Evolutionary conservation across 2,329 filamentous ascomycete genomes (phyloP), one percentile per base, ranked within the genome.

Genomic region (Mycogone perniciosa): DNA sequence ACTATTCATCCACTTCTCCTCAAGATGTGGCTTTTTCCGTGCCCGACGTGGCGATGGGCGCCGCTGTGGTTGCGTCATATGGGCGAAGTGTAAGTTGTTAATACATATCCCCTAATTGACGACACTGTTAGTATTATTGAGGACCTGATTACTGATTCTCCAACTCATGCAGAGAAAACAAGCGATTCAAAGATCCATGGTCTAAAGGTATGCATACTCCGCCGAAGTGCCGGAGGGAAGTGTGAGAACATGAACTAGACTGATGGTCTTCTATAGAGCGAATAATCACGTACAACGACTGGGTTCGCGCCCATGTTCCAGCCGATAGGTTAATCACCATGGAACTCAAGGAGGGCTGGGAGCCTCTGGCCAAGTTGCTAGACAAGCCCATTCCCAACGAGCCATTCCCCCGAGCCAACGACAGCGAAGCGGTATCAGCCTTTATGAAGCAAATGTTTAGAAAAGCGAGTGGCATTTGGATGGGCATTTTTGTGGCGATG

Each of bases 391-490:
- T 63, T 10, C 63, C 62, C 2, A 43, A 60, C 6, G 57, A 54
- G 47, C 59, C 60, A 9, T 64, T 65, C 34, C 62, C 62, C 6
- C 56, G 55, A 13, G 58, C 57, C 37, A 65, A 64, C 37, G 61
- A 62, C 26, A 45, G 56, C 27, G 57, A 54, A 35, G 56, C 57
- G n/a, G 33, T 52, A 20, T 26, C 44, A 10, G 44, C 46, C 7
- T 40, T 39, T 10, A 37, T 20, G 1, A 40, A 42, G 39, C 26
- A 11, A 2, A 37, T 55, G 2, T 49, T 55, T 20, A 9, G 42
- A 9, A 50, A 44, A 1, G 47, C 54, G 5, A 34, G 38, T 4
- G 9, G 43, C 1, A 27, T 26, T 5, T 56, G 52, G 48, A 26
- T 30, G 2, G 45, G 27, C 27, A 48, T 53, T 20, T 7, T 48